Base-by-base conservation (phyloP, 176 grass and related monocot genomes). In the Elaeis guineensis region DNA sequence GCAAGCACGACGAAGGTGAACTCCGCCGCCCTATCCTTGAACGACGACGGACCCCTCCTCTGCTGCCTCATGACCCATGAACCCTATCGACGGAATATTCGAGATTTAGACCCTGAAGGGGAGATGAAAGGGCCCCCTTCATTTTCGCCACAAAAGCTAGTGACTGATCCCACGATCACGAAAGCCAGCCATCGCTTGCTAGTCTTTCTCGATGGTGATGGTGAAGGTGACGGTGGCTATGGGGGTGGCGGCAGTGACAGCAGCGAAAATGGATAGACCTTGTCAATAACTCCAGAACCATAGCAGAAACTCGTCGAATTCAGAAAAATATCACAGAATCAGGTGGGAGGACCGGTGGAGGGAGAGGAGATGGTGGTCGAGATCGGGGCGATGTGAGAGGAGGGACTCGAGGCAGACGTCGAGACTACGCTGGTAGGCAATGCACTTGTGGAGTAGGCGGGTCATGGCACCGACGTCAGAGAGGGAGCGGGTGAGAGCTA, bases 21-120 rank as follows among this genome's bases (percentile, higher is more conserved):
- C 16, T 73, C 78, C 76, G 48, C 69, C 77, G 50, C 71, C 0
- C 63, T 60, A 9, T 98, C 93, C 75, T 92, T 98, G 63, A 98
- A 92, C 23, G 84, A 89, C 29, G 93, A 98, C 6, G 93, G 87
- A 15, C 93, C 93, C 25, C 93, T 98, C 20, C 93, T 77, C 76
- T 92, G 84, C 82, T 87, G 93, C 56, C 62, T 77, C 81, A 98
- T 85, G 56, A 77, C 76, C 29, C 81, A 81, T 6, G 93, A 98
- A 4, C 78, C 54, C 63, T 98, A 88, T 28, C 93, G 84, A 35
- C 78, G 74, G 59, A 98, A 86, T 1, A 80, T 59, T 17, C 70
- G 70, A 16, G 70, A 73, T 19, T 18, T 52, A 14, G 60, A 60
- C 0, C 76, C 79, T 11, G 75, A 49, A 0, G 74, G 70, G 19